Base-by-base conservation (phyloP, 768 basidiomycete species). In the Crucibulum laeve region DNA sequence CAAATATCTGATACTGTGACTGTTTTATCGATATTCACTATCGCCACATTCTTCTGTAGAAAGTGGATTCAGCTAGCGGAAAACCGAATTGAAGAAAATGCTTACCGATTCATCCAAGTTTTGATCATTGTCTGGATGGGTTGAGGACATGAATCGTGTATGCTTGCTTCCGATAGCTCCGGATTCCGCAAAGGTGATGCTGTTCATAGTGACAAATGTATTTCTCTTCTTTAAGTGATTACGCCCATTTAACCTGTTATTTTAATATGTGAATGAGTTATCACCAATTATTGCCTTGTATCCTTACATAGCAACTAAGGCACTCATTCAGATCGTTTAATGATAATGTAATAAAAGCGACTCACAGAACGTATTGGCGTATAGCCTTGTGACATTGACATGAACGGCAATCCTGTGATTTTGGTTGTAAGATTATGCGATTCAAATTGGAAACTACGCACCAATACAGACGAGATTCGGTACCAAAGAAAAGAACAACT, bases 331-430 rank as follows among this genome's bases (percentile, higher is more conserved):
- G 26, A 38, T 7, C 6, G 26, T 33, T 39, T 18, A 43, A 26
- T 18, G 14, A 8, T 5, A 22, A n/a, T 23, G 21, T 21, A 8
- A 33, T 14, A 24, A 40, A 40, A 11, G 80, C n/a, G 17, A 64
- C 73, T 62, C 42, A 74, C 73, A 74, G 53, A 74, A 74, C 1
- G 71, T 73, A 46, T 74, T 74, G 14, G 68, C 72, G 47, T 75
- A 75, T 5, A 75, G 57, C 35, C 69, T 73, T 4, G 72, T 74
- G 6, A 73, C 68, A 43, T 72, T 73, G 45, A 73, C 60, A 45
- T 75, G 72, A 46, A 75, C 64, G 1, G 72, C 68, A 38, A 75
- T 55, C 73, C 73, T 74, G 40, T 15, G 13, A 19, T 11, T 39
- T 8, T 11, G 10, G 17, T n/a, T 32, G 35, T 32, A 23, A 17